These are phyloP conservation scores for Trametes maxima DNA, from an alignment of 768 basidiomycete species.

Conservation along the genomic window DNA sequence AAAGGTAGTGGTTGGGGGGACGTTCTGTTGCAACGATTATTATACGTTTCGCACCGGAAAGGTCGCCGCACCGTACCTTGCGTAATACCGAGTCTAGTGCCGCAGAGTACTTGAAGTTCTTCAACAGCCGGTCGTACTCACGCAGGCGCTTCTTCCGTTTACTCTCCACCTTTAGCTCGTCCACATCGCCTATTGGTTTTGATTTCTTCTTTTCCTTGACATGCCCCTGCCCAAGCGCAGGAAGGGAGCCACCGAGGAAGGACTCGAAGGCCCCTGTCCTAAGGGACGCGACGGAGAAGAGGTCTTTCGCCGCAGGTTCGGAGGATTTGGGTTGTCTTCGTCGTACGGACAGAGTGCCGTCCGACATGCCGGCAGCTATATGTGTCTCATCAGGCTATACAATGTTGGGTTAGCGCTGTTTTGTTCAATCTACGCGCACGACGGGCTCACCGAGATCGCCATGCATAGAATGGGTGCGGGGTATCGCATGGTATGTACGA, in stretches of 20 bases:
- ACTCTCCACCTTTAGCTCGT: slow-evolving; percentile 80
- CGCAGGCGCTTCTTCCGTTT: slow-evolving; percentile 69
- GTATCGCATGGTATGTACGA: slow-evolving; percentile 98
- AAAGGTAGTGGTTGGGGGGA: slow-evolving; percentile 84
- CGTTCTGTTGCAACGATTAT: slow-evolving; percentile 53
- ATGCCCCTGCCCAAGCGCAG: slow-evolving; percentile 57
- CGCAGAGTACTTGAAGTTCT: slow-evolving; percentile 91
- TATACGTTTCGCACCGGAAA: not conserved
- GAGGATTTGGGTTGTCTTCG: slow-evolving; percentile 77
- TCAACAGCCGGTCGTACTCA: slow-evolving; percentile 88
- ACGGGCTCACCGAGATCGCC: slow-evolving; percentile 78
- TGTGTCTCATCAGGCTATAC: slow-evolving; percentile 93
- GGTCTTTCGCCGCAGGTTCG: slow-evolving; percentile 46
- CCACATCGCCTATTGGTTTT: slow-evolving; percentile 58
- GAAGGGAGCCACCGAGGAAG: slow-evolving; percentile 58
- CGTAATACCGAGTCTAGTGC: slow-evolving; percentile 90
- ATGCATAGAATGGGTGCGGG: slow-evolving; percentile 89
- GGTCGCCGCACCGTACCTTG: slow-evolving; percentile 53
- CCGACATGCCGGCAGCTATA: slow-evolving; percentile 95
- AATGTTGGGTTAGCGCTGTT: not conserved
- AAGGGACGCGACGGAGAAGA: slow-evolving; percentile 42
- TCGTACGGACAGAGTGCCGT: slow-evolving; percentile 97
- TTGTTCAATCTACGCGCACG: too few species aligned
- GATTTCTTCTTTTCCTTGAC: slow-evolving; percentile 50
- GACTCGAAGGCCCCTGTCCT: slow-evolving; percentile 66